Conservation (phyloP, 345 rosid genomes). For the Sapria himalayana region DNA sequence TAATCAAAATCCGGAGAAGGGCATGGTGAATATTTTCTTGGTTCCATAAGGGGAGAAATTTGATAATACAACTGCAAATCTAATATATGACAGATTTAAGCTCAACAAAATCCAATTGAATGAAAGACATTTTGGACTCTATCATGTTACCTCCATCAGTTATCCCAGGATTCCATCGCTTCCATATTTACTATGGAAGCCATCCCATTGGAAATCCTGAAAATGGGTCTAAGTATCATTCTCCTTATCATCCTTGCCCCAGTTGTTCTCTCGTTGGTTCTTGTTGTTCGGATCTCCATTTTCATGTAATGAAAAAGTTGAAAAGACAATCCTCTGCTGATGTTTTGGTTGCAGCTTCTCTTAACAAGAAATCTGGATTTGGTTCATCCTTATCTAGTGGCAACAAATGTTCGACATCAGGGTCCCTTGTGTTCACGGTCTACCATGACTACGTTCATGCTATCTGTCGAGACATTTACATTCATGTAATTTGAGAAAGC, state of each 20-base stretch:
- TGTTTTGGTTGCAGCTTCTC: constrained; percentile 42
- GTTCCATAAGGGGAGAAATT: constrained; percentile 97
- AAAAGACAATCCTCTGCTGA: constrained; percentile 85
- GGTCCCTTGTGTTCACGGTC: constrained; percentile 54
- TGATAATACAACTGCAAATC: constrained; percentile 80
- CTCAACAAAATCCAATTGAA: constrained; percentile 62
- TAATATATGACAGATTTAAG: constrained; percentile 61
- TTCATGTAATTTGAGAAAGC: constrained; percentile 67
- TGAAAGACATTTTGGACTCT: constrained; percentile 55
- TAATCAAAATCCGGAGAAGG: constrained; percentile 69
- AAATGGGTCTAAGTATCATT: constrained; percentile 50
- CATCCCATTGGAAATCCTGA: constrained; percentile 52
- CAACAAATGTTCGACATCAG: constrained; percentile 54
- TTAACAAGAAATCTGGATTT: constrained; percentile 87
- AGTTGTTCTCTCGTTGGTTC: constrained; percentile 54
- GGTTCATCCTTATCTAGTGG: too few relatives aligned
- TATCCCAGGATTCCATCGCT: constrained; percentile 89
- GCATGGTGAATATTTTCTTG: constrained; percentile 67
- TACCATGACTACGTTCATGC: constrained; percentile 61
- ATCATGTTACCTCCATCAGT: constrained; percentile 46
- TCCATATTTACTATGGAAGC: constrained; percentile 30
- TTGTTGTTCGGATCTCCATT: constrained; percentile 46
- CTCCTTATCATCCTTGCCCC: constrained; percentile 56
- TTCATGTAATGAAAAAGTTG: constrained; percentile 48
- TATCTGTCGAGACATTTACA: constrained; percentile 59